phyloP scores from a whole-genome alignment of 129 eudicot genomes.

The Dittrichia graveolens region DNA sequence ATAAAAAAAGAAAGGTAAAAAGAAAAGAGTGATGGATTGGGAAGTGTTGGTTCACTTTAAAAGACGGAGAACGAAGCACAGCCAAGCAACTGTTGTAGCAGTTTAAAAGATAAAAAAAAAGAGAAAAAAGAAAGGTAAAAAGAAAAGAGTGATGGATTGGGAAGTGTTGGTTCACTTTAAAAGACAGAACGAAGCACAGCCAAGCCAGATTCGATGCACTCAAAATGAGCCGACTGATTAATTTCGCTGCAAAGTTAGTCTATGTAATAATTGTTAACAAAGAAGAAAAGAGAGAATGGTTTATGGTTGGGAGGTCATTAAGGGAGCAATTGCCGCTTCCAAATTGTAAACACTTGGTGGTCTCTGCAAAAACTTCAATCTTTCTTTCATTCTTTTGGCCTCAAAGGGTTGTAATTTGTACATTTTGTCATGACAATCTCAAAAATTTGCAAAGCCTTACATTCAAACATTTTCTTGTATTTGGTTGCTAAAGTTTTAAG shows the following conservation, averaged over 20 bases:
- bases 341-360: conserved; percentile 37
- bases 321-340: conserved; percentile 32
- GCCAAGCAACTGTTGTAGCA: conserved; percentile 50
- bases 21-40: too few relatives aligned
- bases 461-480: too few relatives aligned
- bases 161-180: conserved; percentile 73
- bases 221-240: not conserved
- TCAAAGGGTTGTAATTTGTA: conserved; percentile 15
- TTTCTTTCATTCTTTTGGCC: conserved; percentile 26
- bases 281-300: conserved; percentile 21
- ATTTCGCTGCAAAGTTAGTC: conserved; percentile 16
- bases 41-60: not conserved
- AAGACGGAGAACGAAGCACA: conserved; percentile 13
- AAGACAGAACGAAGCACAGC: conserved; percentile 59
- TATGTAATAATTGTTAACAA: conserved; percentile 39
- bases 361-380: conserved; percentile 24
- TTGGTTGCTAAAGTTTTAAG: too few relatives aligned
- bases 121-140: too few relatives aligned
- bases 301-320: conserved; percentile 31
- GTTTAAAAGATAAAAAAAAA: conserved; percentile 23
- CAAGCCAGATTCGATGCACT: conserved; percentile 42
- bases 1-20: too few relatives aligned
- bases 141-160: conserved; percentile 54
- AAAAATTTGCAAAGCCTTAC: too few relatives aligned
- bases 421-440: not conserved